A percentile compares a stretch with the other conserved stretches of the same genome.
phyloP scores from a whole-genome alignment of 2,329 filamentous ascomycete genomes.

The Davidsoniella eucalypti region DNA sequence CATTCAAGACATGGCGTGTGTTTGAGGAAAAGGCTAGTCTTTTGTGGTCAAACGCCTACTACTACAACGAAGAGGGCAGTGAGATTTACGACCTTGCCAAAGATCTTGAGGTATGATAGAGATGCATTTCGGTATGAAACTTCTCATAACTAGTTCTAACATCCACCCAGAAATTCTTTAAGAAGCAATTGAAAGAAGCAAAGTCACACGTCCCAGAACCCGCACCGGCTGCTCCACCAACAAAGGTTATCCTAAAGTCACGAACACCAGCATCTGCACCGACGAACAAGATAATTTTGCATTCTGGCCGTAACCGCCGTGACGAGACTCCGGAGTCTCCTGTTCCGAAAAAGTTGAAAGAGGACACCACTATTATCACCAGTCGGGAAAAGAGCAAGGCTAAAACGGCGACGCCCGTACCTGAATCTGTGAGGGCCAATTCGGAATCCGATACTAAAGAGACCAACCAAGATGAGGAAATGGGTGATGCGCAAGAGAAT shows the following conservation, averaged over 20 bases:
- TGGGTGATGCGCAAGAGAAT: neutral
- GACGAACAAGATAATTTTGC: constrained; percentile 47
- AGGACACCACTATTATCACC: neutral
- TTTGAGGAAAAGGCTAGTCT: constrained; percentile 67
- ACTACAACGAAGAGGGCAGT: constrained; percentile 85
- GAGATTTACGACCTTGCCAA: constrained; percentile 63
- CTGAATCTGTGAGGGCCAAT: neutral
- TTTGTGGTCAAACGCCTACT: constrained; percentile 76
- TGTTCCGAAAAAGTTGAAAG: neutral
- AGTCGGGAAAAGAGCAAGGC: constrained; percentile 8
- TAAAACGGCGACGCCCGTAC: constrained; percentile 3
- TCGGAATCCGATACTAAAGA: neutral
- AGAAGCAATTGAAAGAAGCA: constrained; percentile 51
- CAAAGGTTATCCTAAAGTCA: constrained; percentile 23
- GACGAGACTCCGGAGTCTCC: constrained; percentile 6
- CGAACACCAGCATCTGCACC: constrained; percentile 7
- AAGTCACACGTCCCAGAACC: constrained; percentile 58
- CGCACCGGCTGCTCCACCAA: constrained; percentile 24
- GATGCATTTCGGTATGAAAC: neutral
- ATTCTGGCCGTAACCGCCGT: constrained; percentile 31
- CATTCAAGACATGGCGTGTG: constrained; percentile 67
- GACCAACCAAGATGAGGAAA: neutral
- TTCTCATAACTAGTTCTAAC: neutral
- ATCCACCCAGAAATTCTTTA: constrained; percentile 39
- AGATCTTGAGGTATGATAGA: constrained; percentile 46